Evolutionary conservation across 139 green algal species (phyloP), one percentile per base, ranked within the genome.

Genomic region (Trebouxia sp.): DNA sequence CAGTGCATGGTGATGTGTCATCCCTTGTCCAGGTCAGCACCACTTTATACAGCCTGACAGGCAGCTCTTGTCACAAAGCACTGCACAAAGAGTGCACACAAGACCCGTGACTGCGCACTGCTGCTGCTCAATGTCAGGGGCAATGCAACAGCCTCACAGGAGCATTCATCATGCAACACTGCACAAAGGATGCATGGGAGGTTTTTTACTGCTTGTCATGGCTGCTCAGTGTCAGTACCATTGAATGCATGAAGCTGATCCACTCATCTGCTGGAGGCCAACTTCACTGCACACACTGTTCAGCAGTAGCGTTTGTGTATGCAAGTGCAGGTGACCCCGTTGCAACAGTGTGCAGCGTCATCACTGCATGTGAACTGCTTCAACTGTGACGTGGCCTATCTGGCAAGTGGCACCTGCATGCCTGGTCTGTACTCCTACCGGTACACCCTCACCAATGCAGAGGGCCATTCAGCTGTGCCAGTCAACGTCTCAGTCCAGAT

Each of bases 371-470:
- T 62, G n/a, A 20, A 66, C 47, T 79, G 74, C 74, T 79, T 79
- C 50, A 55, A 79, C 42, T 79, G 74, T 55, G 74, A 62, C 35
- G 47, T 26, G n/a, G 17, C 47, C 30, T 65, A 32, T n/a, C 74
- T 79, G 47, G 42, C 45, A 30, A 32, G 14, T 35, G 74, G 74
- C 45, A 43, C 15, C 32, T 79, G 74, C 74, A 45, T 79, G 74
- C 74, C 74, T 65, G 74, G 74, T 12, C 12, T 65, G 47, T 79
- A 79, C n/a, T 28, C 3, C 0, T 79, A 65, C 74, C 42, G 66
- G 42, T 65, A 65, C n/a, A 79, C 47, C 14, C 42, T 79, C 42
- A 79, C 74, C 32, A 65, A 79, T 30, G 22, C 42, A 38, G 32
- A 65, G 24, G 74, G 74, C 45, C 43, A 65, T 38, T 65, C 45